phyloP scores from a whole-genome alignment of 2,329 filamentous ascomycete species.

The Cryphonectria carpinicola region DNA sequence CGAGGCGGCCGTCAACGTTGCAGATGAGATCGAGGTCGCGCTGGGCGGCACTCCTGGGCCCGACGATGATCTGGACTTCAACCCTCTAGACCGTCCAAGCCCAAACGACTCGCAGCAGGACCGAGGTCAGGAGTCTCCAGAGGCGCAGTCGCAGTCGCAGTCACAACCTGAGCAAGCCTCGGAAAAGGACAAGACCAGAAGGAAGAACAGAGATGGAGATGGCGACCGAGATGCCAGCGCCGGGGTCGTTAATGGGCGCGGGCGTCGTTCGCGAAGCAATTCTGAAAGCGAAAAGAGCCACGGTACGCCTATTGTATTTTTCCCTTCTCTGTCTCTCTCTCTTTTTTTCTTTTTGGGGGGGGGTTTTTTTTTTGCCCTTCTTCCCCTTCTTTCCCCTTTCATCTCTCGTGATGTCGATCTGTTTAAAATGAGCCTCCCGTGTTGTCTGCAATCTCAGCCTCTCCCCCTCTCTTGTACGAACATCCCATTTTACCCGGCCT shows the following conservation, averaged over 20 bases:
- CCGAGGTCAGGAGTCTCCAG: slow-evolving; percentile 6
- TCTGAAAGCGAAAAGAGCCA: slow-evolving; percentile 22
- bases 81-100: slow-evolving; percentile 10
- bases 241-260: background rate
- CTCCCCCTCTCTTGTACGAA: background rate
- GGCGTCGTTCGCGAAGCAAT: slow-evolving; percentile 12
- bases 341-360: background rate
- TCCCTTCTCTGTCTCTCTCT: background rate
- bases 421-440: background rate
- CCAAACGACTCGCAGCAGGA: slow-evolving; percentile 4
- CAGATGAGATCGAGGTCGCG: slow-evolving; percentile 29
- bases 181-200: background rate
- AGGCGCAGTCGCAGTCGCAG: slow-evolving; percentile 11
- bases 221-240: slow-evolving; percentile 6
- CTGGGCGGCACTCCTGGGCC: slow-evolving; percentile 14
- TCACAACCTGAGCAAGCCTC: slow-evolving; percentile 13
- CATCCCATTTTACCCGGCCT: background rate
- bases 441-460: background rate
- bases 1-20: slow-evolving; percentile 25
- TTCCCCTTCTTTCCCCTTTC: background rate
- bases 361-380: no score
- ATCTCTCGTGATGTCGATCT: background rate
- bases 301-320: slow-evolving; percentile 8
- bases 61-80: slow-evolving; percentile 9
- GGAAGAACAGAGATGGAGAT: background rate